Percentiles rank a stretch among this genome's conserved stretches.
phyloP scores from a whole-genome alignment of 768 basidiomycete species.

The Hirschioporus abietinus region DNA sequence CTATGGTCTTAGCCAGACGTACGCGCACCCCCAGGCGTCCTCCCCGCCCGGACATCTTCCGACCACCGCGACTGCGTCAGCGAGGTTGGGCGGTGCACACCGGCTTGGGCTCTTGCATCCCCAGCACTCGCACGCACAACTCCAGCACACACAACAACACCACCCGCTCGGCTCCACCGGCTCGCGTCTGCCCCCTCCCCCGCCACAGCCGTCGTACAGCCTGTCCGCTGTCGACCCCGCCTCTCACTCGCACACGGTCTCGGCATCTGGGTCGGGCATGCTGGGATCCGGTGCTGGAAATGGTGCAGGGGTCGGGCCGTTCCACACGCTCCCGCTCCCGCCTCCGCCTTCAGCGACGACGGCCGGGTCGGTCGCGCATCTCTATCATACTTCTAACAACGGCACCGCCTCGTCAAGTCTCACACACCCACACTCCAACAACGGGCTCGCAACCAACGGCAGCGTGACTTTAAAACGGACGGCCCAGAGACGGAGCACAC shows the following conservation, averaged over 20 bases:
- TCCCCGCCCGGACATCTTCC: too few species aligned
- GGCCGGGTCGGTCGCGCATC: slow-evolving; percentile 35
- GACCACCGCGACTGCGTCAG: not conserved
- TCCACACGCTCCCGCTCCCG: slow-evolving; percentile 33
- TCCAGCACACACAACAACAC: too few species aligned
- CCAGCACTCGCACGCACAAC: not conserved
- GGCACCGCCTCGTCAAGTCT: slow-evolving; percentile 8
- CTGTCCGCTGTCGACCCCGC: slow-evolving; percentile 22
- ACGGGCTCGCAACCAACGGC: not conserved
- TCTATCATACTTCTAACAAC: slow-evolving; percentile 21
- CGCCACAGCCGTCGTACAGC: slow-evolving; percentile 15
- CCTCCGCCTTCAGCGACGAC: slow-evolving; percentile 38
- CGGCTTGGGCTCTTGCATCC: not conserved
- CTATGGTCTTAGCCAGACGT: too few species aligned
- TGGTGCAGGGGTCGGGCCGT: slow-evolving; percentile 19
- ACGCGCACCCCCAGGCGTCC: too few species aligned
- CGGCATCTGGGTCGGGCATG: too few species aligned
- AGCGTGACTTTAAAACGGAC: not conserved
- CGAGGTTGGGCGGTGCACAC: too few species aligned
- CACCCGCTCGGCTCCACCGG: slow-evolving; percentile 2
- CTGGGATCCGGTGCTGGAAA: slow-evolving; percentile 15
- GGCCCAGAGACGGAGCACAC: not conserved
- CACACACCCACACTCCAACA: too few species aligned
- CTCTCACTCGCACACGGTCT: too few species aligned
- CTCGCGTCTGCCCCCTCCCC: slow-evolving; percentile 8